Conservation (phyloP, 1,139 yeast genomes). For the Sugiyamaella grinbergsii region DNA sequence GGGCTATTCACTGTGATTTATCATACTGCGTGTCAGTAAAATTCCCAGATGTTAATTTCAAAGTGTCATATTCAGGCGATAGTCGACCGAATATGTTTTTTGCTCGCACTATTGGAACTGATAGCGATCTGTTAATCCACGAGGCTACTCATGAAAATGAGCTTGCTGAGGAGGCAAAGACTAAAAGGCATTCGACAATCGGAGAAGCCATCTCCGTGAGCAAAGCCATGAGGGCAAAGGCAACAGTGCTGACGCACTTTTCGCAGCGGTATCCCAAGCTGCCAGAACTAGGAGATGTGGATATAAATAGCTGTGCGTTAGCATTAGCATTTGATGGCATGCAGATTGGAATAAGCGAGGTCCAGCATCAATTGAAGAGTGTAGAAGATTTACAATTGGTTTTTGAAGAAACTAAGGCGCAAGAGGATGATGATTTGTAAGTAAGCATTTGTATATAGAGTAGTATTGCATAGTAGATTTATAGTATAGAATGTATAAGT, state of each 20-base stretch:
- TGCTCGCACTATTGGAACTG: slow-evolving; percentile 57
- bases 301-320: slow-evolving; percentile 30
- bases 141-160: slow-evolving; percentile 91
- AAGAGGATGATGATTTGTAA: slow-evolving; percentile 2
- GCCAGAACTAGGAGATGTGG: slow-evolving; percentile 44
- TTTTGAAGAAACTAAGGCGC: slow-evolving; percentile 8
- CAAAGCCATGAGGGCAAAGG: slow-evolving; percentile 67
- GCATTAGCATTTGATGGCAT: slow-evolving; percentile 66
- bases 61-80: slow-evolving; percentile 90
- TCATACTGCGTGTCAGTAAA: slow-evolving; percentile 72
- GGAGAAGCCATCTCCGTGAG: slow-evolving; percentile 81
- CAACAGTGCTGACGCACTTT: slow-evolving; percentile 83
- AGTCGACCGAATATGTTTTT: slow-evolving; percentile 79
- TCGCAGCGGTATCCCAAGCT: slow-evolving; percentile 83
- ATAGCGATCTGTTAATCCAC: slow-evolving; percentile 81
- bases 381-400: slow-evolving; percentile 4
- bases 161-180: slow-evolving; percentile 74
- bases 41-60: slow-evolving; percentile 52
- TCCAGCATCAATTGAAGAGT: slow-evolving; percentile 41
- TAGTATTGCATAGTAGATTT: too few relatives aligned
- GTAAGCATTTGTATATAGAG: not conserved
- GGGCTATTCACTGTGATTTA: slow-evolving; percentile 84
- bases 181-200: slow-evolving; percentile 87
- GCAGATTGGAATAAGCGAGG: slow-evolving; percentile 50
- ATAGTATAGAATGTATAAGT: too few relatives aligned